phyloP scores from a whole-genome alignment of 441 rosid genomes.

The Erodium moschatum region DNA sequence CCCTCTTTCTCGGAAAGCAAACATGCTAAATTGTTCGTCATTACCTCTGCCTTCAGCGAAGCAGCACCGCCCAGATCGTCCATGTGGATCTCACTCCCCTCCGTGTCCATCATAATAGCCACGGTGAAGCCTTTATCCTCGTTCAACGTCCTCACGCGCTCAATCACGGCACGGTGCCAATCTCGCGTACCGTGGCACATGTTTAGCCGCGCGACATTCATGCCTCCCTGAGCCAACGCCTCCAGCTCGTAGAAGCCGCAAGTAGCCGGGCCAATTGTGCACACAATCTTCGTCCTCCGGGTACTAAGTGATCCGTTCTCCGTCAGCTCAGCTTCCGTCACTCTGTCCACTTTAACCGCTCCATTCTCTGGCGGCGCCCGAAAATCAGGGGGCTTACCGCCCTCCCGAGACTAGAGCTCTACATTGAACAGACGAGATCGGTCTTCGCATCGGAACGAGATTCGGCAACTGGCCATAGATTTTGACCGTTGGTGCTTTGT shows the following conservation, averaged over 20 bases:
- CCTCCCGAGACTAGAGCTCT: neutral
- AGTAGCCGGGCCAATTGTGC: slow-evolving; percentile 36
- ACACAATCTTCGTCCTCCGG: slow-evolving; percentile 34
- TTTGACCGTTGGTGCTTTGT: neutral
- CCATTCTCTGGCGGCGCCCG: neutral
- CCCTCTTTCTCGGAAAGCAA: neutral
- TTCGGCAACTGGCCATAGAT: neutral
- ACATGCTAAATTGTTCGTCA: neutral
- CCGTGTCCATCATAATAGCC: slow-evolving; percentile 53
- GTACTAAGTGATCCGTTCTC: slow-evolving; percentile 32
- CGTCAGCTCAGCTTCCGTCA: slow-evolving; percentile 32
- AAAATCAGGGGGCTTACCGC: no score
- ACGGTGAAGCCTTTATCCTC: slow-evolving; percentile 35
- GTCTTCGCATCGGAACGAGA: slow-evolving; percentile 4
- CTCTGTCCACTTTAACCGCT: slow-evolving; percentile 25
- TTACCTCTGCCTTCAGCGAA: slow-evolving; percentile 39
- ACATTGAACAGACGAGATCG: neutral
- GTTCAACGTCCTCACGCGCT: slow-evolving; percentile 31
- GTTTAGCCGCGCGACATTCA: slow-evolving; percentile 75
- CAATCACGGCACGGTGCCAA: slow-evolving; percentile 37
- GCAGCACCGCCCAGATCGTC: slow-evolving; percentile 38
- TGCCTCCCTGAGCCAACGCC: slow-evolving; percentile 35
- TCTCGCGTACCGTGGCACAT: slow-evolving; percentile 78
- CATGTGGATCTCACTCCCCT: slow-evolving; percentile 44
- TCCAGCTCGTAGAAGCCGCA: slow-evolving; percentile 36